phyloP scores from a whole-genome alignment of 768 basidiomycete genomes.

The Hirschioporus abietinus region DNA sequence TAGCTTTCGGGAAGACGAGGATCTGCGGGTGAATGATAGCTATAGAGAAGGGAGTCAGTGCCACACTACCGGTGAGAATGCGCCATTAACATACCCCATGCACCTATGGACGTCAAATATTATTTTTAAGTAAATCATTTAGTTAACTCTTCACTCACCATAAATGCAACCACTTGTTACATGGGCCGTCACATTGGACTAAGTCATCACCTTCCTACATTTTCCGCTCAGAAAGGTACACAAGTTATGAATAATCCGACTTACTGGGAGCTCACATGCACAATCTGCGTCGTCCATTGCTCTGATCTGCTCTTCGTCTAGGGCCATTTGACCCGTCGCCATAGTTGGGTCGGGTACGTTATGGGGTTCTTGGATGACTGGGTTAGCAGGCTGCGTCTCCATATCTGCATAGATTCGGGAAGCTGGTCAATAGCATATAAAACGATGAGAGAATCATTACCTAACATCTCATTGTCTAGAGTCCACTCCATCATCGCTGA shows the following conservation, averaged over 20 bases:
- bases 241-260: neutral
- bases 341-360: constrained; percentile 36
- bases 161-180: constrained; percentile 67
- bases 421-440: neutral
- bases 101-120: constrained; percentile 35
- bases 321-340: constrained; percentile 12
- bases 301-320: constrained; percentile 15
- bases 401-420: constrained; percentile 20
- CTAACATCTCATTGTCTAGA: constrained; percentile 44
- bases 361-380: constrained; percentile 7
- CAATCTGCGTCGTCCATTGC: constrained; percentile 37
- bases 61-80: neutral
- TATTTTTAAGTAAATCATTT: neutral
- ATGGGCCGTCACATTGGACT: constrained; percentile 68
- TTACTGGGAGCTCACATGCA: constrained; percentile 51
- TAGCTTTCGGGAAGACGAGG: constrained; percentile 54
- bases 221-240: neutral
- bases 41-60: constrained; percentile 19
- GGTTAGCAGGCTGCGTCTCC: constrained; percentile 23
- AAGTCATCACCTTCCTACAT: constrained; percentile 50
- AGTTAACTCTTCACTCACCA: constrained; percentile 46
- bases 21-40: constrained; percentile 60
- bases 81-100: constrained; percentile 41
- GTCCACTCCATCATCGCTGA: constrained; percentile 6
- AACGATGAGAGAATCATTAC: constrained; percentile 22